phyloP scores from a whole-genome alignment of 2,329 filamentous ascomycete species.

The Diaporthe vaccinii region DNA sequence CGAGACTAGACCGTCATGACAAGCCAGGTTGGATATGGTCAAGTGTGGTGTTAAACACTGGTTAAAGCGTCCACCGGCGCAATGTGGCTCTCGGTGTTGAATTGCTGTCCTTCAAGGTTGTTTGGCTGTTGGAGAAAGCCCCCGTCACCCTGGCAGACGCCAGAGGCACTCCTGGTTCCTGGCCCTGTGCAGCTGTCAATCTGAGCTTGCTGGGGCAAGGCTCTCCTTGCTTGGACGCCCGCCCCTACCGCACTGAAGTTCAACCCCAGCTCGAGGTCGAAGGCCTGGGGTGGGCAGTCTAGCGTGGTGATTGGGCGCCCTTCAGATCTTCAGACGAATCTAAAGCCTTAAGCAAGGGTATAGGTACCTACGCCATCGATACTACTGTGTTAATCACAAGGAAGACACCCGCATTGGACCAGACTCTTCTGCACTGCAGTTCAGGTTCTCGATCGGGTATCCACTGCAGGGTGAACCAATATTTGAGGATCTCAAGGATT shows the following conservation, averaged over 20 bases:
- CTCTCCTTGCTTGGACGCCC: background rate
- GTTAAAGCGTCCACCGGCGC: background rate
- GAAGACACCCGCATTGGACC: background rate
- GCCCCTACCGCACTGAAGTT: background rate
- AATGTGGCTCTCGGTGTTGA: background rate
- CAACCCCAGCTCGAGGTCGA: background rate
- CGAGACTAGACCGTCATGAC: background rate
- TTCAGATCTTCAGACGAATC: conserved; percentile 16
- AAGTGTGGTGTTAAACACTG: background rate
- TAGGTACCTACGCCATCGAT: background rate
- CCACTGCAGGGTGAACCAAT: background rate
- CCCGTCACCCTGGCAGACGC: background rate
- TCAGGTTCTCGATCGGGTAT: background rate
- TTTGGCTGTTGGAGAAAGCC: background rate
- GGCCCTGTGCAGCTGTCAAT: conserved; percentile 1
- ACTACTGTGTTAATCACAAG: background rate
- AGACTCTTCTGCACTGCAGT: background rate
- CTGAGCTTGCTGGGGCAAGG: conserved; percentile 4
- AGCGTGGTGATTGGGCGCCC: background rate
- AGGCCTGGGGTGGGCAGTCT: background rate
- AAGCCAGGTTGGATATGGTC: background rate
- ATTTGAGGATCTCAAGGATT: background rate
- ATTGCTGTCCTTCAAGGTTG: background rate
- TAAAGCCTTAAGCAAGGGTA: background rate
- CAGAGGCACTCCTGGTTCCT: background rate